Evolutionary conservation across 179 eudicot genomes (phyloP).

Genomic region (Sideroxylon spinosum): DNA sequence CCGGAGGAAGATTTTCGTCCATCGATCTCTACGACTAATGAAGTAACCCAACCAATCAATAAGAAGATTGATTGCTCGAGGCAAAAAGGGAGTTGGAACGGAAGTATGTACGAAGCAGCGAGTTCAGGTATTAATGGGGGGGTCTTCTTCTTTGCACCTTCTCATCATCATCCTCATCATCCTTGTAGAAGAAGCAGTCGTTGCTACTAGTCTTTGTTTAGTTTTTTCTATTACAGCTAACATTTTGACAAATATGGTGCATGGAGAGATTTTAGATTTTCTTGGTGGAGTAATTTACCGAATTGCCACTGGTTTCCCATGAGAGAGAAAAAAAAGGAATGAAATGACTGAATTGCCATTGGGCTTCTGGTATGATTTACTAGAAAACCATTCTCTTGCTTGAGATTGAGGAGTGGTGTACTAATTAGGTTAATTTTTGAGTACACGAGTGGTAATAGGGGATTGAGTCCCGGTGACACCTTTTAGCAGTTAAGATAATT

Average conservation of each 20-base stretch:
- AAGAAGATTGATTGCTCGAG: neutral
- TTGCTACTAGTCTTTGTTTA: slow-evolving; percentile 28
- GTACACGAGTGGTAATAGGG: neutral
- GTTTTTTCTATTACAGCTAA: slow-evolving; percentile 36
- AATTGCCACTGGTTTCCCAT: neutral
- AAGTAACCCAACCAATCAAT: neutral
- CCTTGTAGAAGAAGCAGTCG: slow-evolving; percentile 38
- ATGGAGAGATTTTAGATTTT: slow-evolving; percentile 13
- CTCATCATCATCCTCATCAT: slow-evolving; percentile 9
- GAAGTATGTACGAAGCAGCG: slow-evolving; percentile 12
- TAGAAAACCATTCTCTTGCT: too few species aligned
- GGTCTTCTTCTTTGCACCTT: neutral
- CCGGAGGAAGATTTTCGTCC: slow-evolving; percentile 89
- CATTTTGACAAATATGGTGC: slow-evolving; percentile 44
- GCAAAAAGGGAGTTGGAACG: neutral
- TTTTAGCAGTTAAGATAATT: neutral
- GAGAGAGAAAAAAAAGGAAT: neutral
- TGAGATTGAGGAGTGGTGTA: neutral
- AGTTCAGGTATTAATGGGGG: slow-evolving; percentile 15
- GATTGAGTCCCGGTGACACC: slow-evolving; percentile 17
- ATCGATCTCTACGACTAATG: slow-evolving; percentile 17
- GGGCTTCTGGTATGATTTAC: neutral
- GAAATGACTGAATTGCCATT: neutral
- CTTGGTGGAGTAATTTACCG: neutral
- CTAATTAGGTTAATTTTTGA: neutral